These are phyloP conservation scores for Psilocybe sp. DNA, from an alignment of 768 basidiomycete species.

Conservation along the genomic window DNA sequence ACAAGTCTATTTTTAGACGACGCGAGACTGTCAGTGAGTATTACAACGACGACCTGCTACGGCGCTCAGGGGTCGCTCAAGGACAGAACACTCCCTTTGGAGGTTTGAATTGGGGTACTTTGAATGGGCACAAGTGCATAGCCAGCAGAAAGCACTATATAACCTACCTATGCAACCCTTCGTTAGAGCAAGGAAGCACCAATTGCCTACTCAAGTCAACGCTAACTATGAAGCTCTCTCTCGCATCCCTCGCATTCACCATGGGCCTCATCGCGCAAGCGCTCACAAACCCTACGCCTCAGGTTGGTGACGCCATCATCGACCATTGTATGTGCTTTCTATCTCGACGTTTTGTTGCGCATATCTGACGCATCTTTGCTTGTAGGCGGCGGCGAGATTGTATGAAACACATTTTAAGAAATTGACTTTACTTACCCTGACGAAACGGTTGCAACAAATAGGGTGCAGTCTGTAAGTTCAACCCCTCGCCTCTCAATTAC, in stretches of 20 bases:
- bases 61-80: too few species aligned
- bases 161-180: too few species aligned
- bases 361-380: background rate
- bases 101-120: too few species aligned
- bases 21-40: too few species aligned
- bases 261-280: slow-evolving; percentile 4
- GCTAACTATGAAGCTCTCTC: slow-evolving; percentile 11
- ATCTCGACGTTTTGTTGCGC: background rate
- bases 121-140: too few species aligned
- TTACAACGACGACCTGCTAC: too few species aligned
- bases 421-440: too few species aligned
- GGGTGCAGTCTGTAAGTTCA: background rate
- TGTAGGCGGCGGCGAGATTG: slow-evolving; percentile 3
- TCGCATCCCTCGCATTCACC: background rate
- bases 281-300: slow-evolving; percentile 9
- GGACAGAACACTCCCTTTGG: too few species aligned
- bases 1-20: too few species aligned
- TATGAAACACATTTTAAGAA: background rate
- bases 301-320: background rate
- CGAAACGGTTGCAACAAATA: background rate
- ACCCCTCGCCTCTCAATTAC: too few species aligned
- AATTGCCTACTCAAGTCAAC: background rate
- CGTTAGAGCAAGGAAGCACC: too few species aligned
- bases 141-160: too few species aligned
- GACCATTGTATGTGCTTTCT: slow-evolving; percentile 3